Percentiles rank a stretch among this genome's conserved stretches.
Evolutionary conservation across 495 filamentous ascomycete species (phyloP).

Genomic region (Penicillium tannophilum): DNA sequence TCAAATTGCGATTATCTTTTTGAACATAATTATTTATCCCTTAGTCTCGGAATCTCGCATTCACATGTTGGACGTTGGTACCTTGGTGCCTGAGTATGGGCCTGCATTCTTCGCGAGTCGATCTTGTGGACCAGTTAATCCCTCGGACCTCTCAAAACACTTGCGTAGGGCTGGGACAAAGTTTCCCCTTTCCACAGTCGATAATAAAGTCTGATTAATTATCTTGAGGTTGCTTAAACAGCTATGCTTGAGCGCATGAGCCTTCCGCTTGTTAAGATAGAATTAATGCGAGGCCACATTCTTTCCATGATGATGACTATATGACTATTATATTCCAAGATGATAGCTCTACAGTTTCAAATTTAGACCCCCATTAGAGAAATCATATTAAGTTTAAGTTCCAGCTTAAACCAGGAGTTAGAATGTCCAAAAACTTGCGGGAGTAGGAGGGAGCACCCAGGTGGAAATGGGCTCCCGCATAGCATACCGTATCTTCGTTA

Average conservation of each 20-base stretch:
- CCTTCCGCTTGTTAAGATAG: too few relatives aligned
- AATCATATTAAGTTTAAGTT: not conserved
- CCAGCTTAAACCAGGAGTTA: not conserved
- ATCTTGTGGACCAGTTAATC: not conserved
- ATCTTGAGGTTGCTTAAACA: too few relatives aligned
- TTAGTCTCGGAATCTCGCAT: not conserved
- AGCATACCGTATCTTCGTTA: conserved; percentile 17
- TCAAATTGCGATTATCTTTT: not conserved
- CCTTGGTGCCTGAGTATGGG: conserved; percentile 7
- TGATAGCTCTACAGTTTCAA: not conserved
- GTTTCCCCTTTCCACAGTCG: not conserved
- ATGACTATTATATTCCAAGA: too few relatives aligned
- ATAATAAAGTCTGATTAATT: not conserved
- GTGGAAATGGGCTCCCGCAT: conserved; percentile 5
- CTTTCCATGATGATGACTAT: too few relatives aligned
- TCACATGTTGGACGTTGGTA: not conserved
- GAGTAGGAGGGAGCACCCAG: not conserved
- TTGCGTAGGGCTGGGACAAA: conserved; percentile 12
- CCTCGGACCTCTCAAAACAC: not conserved
- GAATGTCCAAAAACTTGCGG: not conserved
- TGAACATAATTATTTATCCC: too few relatives aligned
- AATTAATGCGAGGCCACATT: too few relatives aligned
- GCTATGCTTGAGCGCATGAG: too few relatives aligned
- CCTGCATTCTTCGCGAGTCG: conserved; percentile 17
- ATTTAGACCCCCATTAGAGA: not conserved